Conservation (phyloP, 169 alveolate genomes). For the Cryptosporidium muris region DNA sequence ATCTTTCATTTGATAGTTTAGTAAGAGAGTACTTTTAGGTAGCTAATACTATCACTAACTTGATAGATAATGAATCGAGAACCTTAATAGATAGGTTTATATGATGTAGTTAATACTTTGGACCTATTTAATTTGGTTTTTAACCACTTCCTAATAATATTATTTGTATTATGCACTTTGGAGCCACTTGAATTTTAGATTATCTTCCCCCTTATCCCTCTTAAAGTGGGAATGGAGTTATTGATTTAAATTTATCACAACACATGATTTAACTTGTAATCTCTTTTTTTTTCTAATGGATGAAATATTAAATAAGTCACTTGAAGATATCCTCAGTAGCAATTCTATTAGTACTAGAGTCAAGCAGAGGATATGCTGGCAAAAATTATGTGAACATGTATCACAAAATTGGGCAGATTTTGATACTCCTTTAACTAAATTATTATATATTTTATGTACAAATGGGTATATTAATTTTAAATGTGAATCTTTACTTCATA, state of each 20-base stretch:
- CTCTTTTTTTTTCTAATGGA: neutral
- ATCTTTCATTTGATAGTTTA: constrained; percentile 57
- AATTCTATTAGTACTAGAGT: constrained; percentile 2
- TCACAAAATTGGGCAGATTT: neutral
- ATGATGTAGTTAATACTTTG: no score
- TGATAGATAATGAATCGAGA: no score
- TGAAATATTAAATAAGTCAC: constrained; percentile 11
- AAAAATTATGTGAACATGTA: constrained; percentile 1
- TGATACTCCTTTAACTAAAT: neutral
- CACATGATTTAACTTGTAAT: no score
- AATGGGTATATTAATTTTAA: constrained; percentile 5
- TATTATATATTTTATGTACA: constrained; percentile 6
- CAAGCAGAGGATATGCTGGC: constrained; percentile 54
- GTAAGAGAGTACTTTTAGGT: constrained; percentile 54
- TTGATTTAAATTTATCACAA: no score
- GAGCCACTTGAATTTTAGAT: no score
- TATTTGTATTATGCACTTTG: no score
- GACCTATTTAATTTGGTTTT: no score
- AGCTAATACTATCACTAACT: neutral
- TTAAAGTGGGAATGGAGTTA: no score
- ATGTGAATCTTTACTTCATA: constrained; percentile 9
- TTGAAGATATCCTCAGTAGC: constrained; percentile 16
- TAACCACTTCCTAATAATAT: no score
- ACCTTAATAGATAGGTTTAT: no score
- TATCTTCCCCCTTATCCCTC: no score